Base-by-base conservation (phyloP, 306 rosid genomes). In the Citrullus mucosospermus region DNA sequence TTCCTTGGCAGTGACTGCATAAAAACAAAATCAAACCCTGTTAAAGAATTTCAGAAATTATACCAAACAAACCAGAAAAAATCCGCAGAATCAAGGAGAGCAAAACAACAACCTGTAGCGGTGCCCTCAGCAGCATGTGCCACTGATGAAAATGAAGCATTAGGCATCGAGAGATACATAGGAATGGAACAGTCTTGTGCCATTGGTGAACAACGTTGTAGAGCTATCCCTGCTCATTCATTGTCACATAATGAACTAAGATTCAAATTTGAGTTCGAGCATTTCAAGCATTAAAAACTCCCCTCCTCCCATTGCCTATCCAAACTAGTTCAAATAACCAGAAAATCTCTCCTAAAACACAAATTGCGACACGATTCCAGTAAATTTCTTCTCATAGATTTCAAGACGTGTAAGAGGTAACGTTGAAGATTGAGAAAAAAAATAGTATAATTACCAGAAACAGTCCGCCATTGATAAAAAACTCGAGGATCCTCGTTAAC, bases 1-100 rank as follows among this genome's bases (percentile, higher is more conserved):
- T 78, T 89, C 96, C 90, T 95, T 95, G 78, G 86, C 97, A 66
- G 83, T 79, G 84, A 83, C 99, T 92, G 87, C 88, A 85, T 59
- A 82, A 39, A 83, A 78, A 16, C 57, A 53, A 17, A 53, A 53
- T 16, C 15, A 30, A 60, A 39, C 62, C 58, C 46, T 32, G 75
- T 56, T 72, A 34, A 28, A n/a, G 62, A 70, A 85, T 82, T 76
- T 46, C 61, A 51, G 11, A 54, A 34, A 62, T 5, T 1, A 50
- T 17, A 18, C 6, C n/a, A 20, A 32, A 50, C 81, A 62, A 17
- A 66, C 22, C 78, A 74, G 62, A 75, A 28, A 81, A 79, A 6
- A 51, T 61, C 22, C 53, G 54, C 20, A 9, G 22, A 81, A 76
- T 69, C 55, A 34, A 4, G 68, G n/a, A 61, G 55, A 82, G 22